Evolutionary conservation across 352 stramenopile genomes (phyloP), one percentile per base, ranked within the genome.

Genomic region (Saprolegnia diclina): DNA sequence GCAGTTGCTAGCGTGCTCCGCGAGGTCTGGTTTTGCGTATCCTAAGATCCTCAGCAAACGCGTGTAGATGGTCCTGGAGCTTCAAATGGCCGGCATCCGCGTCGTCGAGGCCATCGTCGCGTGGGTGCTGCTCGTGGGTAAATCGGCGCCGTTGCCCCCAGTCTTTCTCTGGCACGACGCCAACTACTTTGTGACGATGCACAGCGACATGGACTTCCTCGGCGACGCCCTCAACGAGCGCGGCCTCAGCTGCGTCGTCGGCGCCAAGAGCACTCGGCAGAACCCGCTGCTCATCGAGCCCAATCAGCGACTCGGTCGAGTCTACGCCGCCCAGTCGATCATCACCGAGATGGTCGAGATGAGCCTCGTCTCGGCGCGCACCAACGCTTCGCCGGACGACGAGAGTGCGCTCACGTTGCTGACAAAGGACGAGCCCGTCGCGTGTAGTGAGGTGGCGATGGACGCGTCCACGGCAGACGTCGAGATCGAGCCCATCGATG

Each of bases 11-110:
- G 18, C 50, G 19, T 61, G 29, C 57, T 61, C 13, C 63, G 24
- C 32, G 54, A 61, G 35, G 42, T 61, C 16, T 37, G 26, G 4
- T 14, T 44, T 13, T 7, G 19, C 32, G 5, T n/a, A 56, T 18
- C 19, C 19, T 38, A 13, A 3, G 21, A 46, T 38, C 50, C 19
- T 10, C 18, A 16, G 2, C 22, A 22, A 5, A 10, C 10, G 19
- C 16, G 4, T 24, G 22, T 61, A 69, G 63, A 62, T 69, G 19
- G 40, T 45, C 9, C 10, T 35, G 14, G 63, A 69, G 54, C 22
- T 69, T 7, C 63, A 69, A 62, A 56, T 69, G 16, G 63, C 63
- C 44, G 63, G 63, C 14, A 69, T 69, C 35, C 63, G 63, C 48
- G 53, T 37, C 29, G 63, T 69, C 35, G 63, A 69, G 29, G 21